These are phyloP conservation scores for Phytophthora pinifolia DNA, from an alignment of 352 stramenopile genomes.

Conservation along the genomic window DNA sequence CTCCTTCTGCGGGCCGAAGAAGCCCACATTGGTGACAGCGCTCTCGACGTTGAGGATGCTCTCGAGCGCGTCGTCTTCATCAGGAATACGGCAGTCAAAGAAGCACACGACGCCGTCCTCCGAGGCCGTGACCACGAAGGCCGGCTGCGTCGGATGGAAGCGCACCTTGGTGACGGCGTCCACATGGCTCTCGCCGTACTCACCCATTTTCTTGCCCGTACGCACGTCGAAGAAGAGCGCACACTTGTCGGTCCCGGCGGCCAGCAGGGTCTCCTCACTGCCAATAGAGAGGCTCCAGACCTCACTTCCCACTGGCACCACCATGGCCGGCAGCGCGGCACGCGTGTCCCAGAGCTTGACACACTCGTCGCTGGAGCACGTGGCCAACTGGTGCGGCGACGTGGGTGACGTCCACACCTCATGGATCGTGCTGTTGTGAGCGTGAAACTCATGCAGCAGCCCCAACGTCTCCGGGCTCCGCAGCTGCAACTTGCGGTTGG, in stretches of 20 bases:
- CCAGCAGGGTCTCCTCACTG: constrained; percentile 73
- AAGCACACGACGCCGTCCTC: constrained; percentile 92
- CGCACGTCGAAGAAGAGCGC: constrained; percentile 84
- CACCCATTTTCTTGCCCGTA: constrained; percentile 62
- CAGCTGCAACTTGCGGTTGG: constrained; percentile 66
- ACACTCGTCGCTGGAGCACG: constrained; percentile 83
- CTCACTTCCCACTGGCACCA: constrained; percentile 61
- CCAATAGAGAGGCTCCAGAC: constrained; percentile 84
- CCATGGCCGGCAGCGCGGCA: constrained; percentile 52
- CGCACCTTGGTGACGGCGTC: constrained; percentile 88
- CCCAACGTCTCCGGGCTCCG: constrained; percentile 67
- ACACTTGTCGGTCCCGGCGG: constrained; percentile 70
- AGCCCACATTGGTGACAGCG: constrained; percentile 82
- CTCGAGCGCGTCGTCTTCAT: constrained; percentile 88
- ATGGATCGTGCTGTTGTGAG: constrained; percentile 79
- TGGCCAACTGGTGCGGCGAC: constrained; percentile 68
- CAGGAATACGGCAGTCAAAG: constrained; percentile 81
- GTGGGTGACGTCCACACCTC: constrained; percentile 76
- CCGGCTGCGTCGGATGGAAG: constrained; percentile 77
- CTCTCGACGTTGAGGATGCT: constrained; percentile 92
- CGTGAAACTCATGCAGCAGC: constrained; percentile 69
- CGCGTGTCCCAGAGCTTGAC: constrained; percentile 88
- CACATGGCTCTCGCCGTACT: constrained; percentile 89
- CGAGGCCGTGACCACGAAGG: constrained; percentile 87
- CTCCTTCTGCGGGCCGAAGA: constrained; percentile 82